Conservation (phyloP, 2,329 filamentous ascomycete genomes). For the Hymenoscyphus scutula region DNA sequence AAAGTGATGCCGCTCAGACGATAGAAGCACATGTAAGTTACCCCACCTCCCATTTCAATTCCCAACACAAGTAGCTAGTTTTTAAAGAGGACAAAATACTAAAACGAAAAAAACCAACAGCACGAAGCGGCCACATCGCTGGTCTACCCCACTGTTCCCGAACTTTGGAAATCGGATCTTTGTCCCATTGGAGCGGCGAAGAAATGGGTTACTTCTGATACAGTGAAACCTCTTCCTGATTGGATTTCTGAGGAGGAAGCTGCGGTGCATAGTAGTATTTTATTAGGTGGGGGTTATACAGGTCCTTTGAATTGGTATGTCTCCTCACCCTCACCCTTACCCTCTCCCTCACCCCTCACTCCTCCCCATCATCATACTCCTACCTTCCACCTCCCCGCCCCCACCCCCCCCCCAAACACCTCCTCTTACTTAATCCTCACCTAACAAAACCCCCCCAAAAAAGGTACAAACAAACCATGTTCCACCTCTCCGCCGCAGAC, state of each 20-base stretch:
- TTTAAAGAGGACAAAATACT: too few relatives aligned
- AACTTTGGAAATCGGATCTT: conserved; percentile 6
- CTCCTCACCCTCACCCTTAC: not conserved
- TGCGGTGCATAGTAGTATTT: not conserved
- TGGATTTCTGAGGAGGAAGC: conserved; percentile 7
- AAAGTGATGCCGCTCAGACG: conserved; percentile 14
- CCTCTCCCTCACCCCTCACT: not conserved
- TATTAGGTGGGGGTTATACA: not conserved
- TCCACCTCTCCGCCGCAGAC: not conserved
- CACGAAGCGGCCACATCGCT: not conserved
- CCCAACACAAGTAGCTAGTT: too few relatives aligned
- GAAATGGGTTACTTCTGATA: not conserved
- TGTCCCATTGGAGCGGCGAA: conserved; percentile 4
- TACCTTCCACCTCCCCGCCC: too few relatives aligned
- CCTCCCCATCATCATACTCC: not conserved
- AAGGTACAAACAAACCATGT: conserved; percentile 7
- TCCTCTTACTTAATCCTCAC: too few relatives aligned
- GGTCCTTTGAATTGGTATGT: conserved; percentile 10
- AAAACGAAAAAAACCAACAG: not conserved
- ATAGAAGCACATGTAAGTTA: not conserved
- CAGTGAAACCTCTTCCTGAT: not conserved
- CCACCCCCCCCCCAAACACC: not conserved
- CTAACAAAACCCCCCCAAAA: too few relatives aligned
- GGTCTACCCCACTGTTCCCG: not conserved
- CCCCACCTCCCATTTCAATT: not conserved